Conservation (phyloP, 495 filamentous ascomycete genomes). For the Lentithecium fluviatile region DNA sequence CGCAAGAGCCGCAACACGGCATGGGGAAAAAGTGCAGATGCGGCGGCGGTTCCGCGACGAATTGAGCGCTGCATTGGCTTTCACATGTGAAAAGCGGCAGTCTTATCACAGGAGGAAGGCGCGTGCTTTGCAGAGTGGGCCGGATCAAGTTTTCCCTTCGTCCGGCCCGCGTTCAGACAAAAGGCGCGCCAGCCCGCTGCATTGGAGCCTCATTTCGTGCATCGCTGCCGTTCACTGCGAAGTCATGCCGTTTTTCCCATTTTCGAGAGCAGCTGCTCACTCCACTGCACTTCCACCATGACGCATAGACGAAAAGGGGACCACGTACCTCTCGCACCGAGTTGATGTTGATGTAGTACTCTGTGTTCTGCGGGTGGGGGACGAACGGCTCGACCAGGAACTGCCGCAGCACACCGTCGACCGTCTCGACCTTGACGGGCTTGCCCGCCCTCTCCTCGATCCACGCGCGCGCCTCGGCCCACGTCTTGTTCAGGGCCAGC, state of each 20-base stretch:
- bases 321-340: constrained; percentile 80
- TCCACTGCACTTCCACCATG: not conserved
- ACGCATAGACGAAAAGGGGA: constrained; percentile 9
- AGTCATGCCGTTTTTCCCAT: not conserved
- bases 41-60: not conserved
- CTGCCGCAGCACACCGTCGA: constrained; percentile 81
- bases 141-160: constrained; percentile 53
- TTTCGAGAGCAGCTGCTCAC: not conserved
- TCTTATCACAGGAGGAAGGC: constrained; percentile 5
- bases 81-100: constrained; percentile 21
- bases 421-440: constrained; percentile 86
- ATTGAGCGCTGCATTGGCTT: not conserved
- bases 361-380: constrained; percentile 85
- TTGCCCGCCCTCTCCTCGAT: constrained; percentile 89
- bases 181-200: constrained; percentile 22
- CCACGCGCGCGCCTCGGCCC: constrained; percentile 89
- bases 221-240: not conserved
- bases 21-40: constrained; percentile 1
- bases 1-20: constrained; percentile 30
- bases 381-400: constrained; percentile 99
- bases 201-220: not conserved
- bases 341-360: constrained; percentile 99
- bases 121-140: constrained; percentile 33
- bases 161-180: constrained; percentile 48
- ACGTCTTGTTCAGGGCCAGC: constrained; percentile 94